phyloP scores from a whole-genome alignment of 768 basidiomycete genomes.

The Psilocybe tampanensis region DNA sequence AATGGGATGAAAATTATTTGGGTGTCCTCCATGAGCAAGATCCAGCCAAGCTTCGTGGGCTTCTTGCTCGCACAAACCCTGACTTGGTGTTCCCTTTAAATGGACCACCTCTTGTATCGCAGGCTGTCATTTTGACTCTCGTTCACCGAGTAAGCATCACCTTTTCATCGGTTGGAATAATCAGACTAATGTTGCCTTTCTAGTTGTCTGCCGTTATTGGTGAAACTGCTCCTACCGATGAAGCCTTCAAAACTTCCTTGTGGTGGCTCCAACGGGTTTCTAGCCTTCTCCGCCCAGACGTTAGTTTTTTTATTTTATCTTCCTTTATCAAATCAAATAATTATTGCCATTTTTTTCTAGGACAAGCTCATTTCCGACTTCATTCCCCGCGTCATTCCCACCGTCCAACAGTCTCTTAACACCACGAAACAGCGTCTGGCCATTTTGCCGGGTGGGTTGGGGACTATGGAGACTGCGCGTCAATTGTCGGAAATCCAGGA shows the following conservation, averaged over 20 bases:
- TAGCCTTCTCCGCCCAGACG: slow-evolving; percentile 71
- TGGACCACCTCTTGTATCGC: slow-evolving; percentile 70
- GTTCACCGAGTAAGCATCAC: slow-evolving; percentile 70
- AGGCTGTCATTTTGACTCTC: slow-evolving; percentile 82
- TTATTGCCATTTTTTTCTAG: slow-evolving; percentile 32
- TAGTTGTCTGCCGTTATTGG: slow-evolving; percentile 77
- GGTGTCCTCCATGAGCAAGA: slow-evolving; percentile 79
- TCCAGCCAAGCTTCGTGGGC: slow-evolving; percentile 68
- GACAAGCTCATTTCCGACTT: slow-evolving; percentile 84
- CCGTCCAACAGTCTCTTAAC: slow-evolving; percentile 74
- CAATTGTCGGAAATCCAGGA: slow-evolving; percentile 79
- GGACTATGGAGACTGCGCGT: slow-evolving; percentile 67
- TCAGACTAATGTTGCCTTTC: slow-evolving; percentile 3
- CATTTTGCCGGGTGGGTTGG: slow-evolving; percentile 74
- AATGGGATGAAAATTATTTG: slow-evolving; percentile 86
- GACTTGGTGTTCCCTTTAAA: slow-evolving; percentile 81
- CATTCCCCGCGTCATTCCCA: slow-evolving; percentile 78
- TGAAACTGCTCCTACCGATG: slow-evolving; percentile 77
- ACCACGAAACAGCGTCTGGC: slow-evolving; percentile 79
- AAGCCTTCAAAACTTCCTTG: slow-evolving; percentile 77
- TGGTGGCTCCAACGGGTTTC: slow-evolving; percentile 89
- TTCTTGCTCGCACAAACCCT: slow-evolving; percentile 73
- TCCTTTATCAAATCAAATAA: background rate
- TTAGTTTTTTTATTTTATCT: slow-evolving; percentile 31
- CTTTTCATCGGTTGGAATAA: background rate